A percentile compares a stretch with the other conserved stretches of the same genome.
Conservation (phyloP, 768 basidiomycete species). For the Auriscalpium microsporum region DNA sequence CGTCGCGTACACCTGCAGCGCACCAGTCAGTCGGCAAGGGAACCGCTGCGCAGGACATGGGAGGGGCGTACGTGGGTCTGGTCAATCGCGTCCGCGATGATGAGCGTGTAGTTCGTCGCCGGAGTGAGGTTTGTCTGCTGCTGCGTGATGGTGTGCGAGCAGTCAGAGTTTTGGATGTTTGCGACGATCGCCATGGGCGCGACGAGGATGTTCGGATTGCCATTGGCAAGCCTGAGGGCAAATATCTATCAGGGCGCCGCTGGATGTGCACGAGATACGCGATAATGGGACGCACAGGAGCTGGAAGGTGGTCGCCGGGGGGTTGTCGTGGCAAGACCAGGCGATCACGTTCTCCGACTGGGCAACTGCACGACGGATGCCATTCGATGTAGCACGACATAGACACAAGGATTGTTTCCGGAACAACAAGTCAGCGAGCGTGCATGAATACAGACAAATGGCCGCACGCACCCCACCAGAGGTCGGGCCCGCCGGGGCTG, state of each 20-base stretch:
- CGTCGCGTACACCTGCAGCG: conserved; percentile 43
- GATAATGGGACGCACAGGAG: conserved; percentile 1
- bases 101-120: conserved; percentile 43
- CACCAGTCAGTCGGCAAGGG: not conserved
- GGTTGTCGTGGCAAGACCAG: conserved; percentile 44
- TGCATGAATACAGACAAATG: not conserved
- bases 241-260: conserved; percentile 8
- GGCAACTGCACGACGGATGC: conserved; percentile 35
- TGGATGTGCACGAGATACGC: not conserved
- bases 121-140: conserved; percentile 33
- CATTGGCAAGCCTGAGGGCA: conserved; percentile 35
- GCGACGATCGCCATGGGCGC: conserved; percentile 41
- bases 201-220: conserved; percentile 30
- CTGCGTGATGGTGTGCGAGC: conserved; percentile 43
- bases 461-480: conserved; percentile 54
- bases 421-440: too few relatives aligned
- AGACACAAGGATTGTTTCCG: too few relatives aligned
- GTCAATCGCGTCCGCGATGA: conserved; percentile 43
- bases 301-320: conserved; percentile 29
- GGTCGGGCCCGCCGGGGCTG: conserved; percentile 31
- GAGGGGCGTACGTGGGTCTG: conserved; percentile 39
- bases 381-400: not conserved
- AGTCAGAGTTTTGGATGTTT: conserved; percentile 46
- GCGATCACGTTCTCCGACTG: conserved; percentile 45
- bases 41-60: not conserved